phyloP scores from a whole-genome alignment of 495 filamentous ascomycete species.

The Neurospora sp. region DNA sequence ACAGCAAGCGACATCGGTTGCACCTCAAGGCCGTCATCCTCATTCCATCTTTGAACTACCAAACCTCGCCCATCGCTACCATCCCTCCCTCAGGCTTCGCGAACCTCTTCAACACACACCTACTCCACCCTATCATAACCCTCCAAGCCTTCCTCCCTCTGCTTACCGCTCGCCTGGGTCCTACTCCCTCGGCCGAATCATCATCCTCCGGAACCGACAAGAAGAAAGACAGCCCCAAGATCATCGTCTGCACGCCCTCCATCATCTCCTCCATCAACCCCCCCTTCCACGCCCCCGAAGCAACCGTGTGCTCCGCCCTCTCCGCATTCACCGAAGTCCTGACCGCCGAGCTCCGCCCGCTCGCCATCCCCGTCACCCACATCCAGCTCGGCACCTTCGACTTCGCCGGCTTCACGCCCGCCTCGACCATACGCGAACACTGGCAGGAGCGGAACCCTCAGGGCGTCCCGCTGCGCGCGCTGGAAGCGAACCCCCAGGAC shows the following conservation, averaged over 20 bases:
- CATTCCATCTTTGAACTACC: constrained; percentile 60
- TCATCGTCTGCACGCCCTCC: constrained; percentile 75
- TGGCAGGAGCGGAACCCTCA: constrained; percentile 22
- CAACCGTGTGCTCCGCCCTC: constrained; percentile 64
- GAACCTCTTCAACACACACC: constrained; percentile 79
- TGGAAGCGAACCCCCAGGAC: constrained; percentile 22
- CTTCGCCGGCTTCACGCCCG: constrained; percentile 35
- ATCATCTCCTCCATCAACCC: constrained; percentile 76
- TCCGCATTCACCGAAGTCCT: constrained; percentile 70
- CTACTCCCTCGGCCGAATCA: constrained; percentile 13
- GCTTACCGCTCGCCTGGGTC: constrained; percentile 44
- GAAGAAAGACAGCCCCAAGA: constrained; percentile 33
- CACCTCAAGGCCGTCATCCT: constrained; percentile 69
- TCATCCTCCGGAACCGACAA: not conserved
- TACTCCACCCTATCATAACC: constrained; percentile 84
- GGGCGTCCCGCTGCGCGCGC: constrained; percentile 15
- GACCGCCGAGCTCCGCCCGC: constrained; percentile 59
- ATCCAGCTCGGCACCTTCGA: constrained; percentile 86
- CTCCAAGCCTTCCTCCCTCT: constrained; percentile 80
- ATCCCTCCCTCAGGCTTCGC: constrained; percentile 74
- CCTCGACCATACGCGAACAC: constrained; percentile 26
- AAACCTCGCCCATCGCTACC: constrained; percentile 68
- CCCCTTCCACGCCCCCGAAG: constrained; percentile 78
- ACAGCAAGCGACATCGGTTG: constrained; percentile 62
- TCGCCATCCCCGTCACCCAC: constrained; percentile 69